These are phyloP conservation scores for Cladobotryum mycophilum DNA, from an alignment of 2,329 filamentous ascomycete species.

Conservation along the genomic window DNA sequence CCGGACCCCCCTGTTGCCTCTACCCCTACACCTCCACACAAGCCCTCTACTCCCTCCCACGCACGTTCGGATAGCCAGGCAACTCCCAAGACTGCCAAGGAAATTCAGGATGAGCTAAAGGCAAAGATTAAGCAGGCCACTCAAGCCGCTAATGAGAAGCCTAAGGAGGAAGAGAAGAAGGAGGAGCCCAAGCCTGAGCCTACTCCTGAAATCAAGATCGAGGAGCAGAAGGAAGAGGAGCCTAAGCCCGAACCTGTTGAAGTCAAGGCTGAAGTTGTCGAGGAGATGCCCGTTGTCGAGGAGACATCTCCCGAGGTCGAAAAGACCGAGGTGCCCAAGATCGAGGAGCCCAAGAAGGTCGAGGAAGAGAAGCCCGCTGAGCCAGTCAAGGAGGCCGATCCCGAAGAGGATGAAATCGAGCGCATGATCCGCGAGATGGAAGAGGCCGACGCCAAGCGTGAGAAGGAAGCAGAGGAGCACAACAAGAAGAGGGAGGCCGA, in stretches of 20 bases:
- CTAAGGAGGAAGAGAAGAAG: slow-evolving; percentile 18
- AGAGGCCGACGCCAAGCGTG: slow-evolving; percentile 45
- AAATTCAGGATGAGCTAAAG: slow-evolving; percentile 77
- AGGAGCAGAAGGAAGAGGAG: slow-evolving; percentile 6
- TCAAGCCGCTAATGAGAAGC: slow-evolving; percentile 26
- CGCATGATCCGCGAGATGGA: slow-evolving; percentile 58
- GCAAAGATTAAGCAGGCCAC: slow-evolving; percentile 66
- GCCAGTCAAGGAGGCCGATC: slow-evolving; percentile 22
- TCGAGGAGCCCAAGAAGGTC: slow-evolving; percentile 21
- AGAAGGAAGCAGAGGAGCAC: slow-evolving; percentile 41
- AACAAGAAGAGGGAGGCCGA: slow-evolving; percentile 42
- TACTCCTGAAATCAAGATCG: background rate
- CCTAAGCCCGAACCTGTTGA: slow-evolving; percentile 3
- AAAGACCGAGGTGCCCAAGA: background rate
- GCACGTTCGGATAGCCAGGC: slow-evolving; percentile 63
- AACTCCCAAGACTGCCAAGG: slow-evolving; percentile 66
- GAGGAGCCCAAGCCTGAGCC: background rate
- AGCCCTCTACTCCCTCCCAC: slow-evolving; percentile 63
- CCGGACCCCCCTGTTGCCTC: slow-evolving; percentile 65
- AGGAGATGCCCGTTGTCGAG: slow-evolving; percentile 1
- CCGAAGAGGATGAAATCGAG: slow-evolving; percentile 52
- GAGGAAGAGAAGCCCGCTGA: slow-evolving; percentile 24
- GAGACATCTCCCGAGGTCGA: slow-evolving; percentile 14
- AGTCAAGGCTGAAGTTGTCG: slow-evolving; percentile 1
- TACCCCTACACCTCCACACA: slow-evolving; percentile 73